A percentile compares a stretch with the other conserved stretches of the same genome.
Conservation (phyloP, 2,329 filamentous ascomycete species). For the Hypoxylon rubiginosum region DNA sequence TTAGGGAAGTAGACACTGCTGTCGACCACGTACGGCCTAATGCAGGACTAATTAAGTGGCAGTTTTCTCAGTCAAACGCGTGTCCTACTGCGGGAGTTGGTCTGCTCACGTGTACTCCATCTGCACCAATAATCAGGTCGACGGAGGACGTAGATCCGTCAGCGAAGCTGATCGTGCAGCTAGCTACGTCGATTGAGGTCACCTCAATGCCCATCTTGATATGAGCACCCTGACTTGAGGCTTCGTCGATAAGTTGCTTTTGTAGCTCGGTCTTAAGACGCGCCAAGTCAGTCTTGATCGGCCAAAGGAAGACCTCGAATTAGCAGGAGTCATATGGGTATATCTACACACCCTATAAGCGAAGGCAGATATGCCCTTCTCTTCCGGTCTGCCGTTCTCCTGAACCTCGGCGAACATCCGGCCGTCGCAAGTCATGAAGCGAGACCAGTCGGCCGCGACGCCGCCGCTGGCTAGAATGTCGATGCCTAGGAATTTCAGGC, state of each 20-base stretch:
- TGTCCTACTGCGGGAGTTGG: background rate
- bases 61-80: background rate
- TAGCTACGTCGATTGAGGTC: background rate
- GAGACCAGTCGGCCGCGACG: background rate
- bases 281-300: background rate
- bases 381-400: background rate
- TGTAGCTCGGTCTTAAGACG: background rate
- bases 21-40: background rate
- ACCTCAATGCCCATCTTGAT: slow-evolving; percentile 2
- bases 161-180: background rate
- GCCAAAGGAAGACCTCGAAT: background rate
- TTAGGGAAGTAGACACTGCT: background rate
- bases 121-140: background rate
- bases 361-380: background rate
- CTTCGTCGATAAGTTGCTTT: background rate
- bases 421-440: background rate
- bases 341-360: background rate
- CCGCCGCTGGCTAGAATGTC: background rate
- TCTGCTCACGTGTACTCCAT: slow-evolving; percentile 1
- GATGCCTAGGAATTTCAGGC: background rate
- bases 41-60: background rate
- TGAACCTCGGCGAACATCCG: background rate
- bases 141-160: slow-evolving; percentile 1
- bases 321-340: background rate
- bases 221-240: background rate